Base-by-base conservation (phyloP, 257 asterid genomes). In the Primulina eburnea region DNA sequence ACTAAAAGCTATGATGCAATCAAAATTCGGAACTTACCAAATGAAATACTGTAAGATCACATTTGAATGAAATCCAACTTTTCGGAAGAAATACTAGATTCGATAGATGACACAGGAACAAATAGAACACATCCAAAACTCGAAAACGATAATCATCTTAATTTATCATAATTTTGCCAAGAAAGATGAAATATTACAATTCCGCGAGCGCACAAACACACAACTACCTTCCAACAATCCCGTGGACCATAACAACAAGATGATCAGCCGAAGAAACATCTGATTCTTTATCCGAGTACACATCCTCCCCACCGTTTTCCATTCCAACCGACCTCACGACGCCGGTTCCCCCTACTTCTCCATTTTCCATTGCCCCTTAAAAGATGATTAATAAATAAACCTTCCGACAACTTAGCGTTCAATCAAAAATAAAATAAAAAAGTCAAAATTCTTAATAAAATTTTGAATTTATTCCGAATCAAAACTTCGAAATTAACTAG, bases 211-310 rank as follows among this genome's bases (percentile, higher is more conserved):
- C 11, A 34, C 38, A 43, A 17, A 70, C 52, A 38, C 20, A 67
- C 10, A 37, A 17, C 20, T 80, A 93, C 99, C 99, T 94, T 71
- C 99, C 99, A 5, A 94, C 96, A 77, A 94, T 94, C 61, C 99
- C 99, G 67, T 94, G 99, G 53, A 94, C 95, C 97, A 94, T 82
- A 60, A 94, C 82, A 68, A 94, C 93, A 6, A 94, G 97, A 83
- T 94, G 99, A 89, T 89, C 98, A 35, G 96, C 97, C 5, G 91
- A 77, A 0, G 83, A 75, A 71, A 77, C 87, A 74, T 90, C 91
- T 57, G 92, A 82, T 4, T 76, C 69, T 56, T 77, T 83, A 72
- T 78, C 82, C 71, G 90, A 88, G 71, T 70, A 86, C 38, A 89
- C 95, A 70, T 88, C 97, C 82, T 84, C 88, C 38, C 83, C 96